phyloP scores from a whole-genome alignment of 164 flowering plant species.

The Aristolochia contorta region DNA sequence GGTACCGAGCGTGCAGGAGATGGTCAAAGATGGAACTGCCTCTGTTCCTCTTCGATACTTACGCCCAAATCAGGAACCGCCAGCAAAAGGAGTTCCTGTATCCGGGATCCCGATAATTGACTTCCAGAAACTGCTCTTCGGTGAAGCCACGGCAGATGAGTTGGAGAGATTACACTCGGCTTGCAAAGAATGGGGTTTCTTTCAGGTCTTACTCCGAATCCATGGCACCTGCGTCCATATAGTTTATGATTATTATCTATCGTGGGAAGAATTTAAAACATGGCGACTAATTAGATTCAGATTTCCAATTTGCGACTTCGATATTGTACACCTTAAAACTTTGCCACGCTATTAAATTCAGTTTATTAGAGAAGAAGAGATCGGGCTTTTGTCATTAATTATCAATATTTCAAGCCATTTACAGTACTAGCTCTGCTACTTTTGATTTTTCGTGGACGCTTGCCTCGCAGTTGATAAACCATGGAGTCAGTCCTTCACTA shows the following conservation, averaged over 20 bases:
- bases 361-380: too few species aligned
- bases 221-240: too few species aligned
- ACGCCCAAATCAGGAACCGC: conserved; percentile 16
- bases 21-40: conserved; percentile 22
- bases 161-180: conserved; percentile 29
- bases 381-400: too few species aligned
- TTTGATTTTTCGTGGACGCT: not conserved
- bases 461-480: conserved; percentile 31
- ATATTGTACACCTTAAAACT: too few species aligned
- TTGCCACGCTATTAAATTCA: too few species aligned
- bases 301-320: too few species aligned
- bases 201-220: conserved; percentile 18
- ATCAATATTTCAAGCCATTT: too few species aligned
- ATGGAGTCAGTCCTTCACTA: conserved; percentile 25
- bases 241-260: too few species aligned
- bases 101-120: conserved; percentile 27
- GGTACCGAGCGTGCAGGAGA: conserved; percentile 43
- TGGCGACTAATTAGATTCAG: too few species aligned
- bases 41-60: conserved; percentile 31
- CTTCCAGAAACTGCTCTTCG: conserved; percentile 14
- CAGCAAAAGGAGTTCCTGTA: not conserved
- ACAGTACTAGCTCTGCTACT: too few species aligned
- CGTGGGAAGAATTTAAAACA: too few species aligned
- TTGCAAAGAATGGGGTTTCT: conserved; percentile 38
- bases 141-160: conserved; percentile 18